phyloP scores from a whole-genome alignment of 257 asterid species.

The Apocynum venetum region DNA sequence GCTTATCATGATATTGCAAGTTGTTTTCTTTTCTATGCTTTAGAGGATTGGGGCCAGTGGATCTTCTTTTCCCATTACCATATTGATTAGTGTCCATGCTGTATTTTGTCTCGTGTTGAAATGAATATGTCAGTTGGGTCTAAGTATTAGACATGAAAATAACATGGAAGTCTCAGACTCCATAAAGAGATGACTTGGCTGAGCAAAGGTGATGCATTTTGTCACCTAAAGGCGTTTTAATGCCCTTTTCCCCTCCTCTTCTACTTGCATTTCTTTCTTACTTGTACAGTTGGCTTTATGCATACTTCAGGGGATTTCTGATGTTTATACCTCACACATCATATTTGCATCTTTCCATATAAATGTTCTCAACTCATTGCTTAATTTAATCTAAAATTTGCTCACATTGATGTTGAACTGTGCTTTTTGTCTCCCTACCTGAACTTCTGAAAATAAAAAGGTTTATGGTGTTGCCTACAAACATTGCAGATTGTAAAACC shows the following conservation, averaged over 20 bases:
- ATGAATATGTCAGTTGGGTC: neutral
- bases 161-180: neutral
- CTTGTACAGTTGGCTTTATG: neutral
- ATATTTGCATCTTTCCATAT: neutral
- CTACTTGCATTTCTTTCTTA: too few relatives aligned
- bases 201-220: neutral
- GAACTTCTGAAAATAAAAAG: neutral
- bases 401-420: neutral
- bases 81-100: too few relatives aligned
- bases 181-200: neutral
- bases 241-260: neutral
- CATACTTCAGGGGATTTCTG: neutral
- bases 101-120: neutral
- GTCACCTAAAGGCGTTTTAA: neutral
- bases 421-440: neutral
- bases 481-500: too few relatives aligned
- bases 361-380: neutral
- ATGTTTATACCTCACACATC: neutral
- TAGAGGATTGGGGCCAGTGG: too few relatives aligned
- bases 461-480: neutral
- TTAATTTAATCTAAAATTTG: neutral
- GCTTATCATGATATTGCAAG: too few relatives aligned
- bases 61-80: too few relatives aligned
- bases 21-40: too few relatives aligned
- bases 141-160: neutral